Percentiles rank a stretch among this genome's conserved stretches.
Evolutionary conservation across 2,329 filamentous ascomycete species (phyloP).

Genomic region (Paraphaeosphaeria minitans): DNA sequence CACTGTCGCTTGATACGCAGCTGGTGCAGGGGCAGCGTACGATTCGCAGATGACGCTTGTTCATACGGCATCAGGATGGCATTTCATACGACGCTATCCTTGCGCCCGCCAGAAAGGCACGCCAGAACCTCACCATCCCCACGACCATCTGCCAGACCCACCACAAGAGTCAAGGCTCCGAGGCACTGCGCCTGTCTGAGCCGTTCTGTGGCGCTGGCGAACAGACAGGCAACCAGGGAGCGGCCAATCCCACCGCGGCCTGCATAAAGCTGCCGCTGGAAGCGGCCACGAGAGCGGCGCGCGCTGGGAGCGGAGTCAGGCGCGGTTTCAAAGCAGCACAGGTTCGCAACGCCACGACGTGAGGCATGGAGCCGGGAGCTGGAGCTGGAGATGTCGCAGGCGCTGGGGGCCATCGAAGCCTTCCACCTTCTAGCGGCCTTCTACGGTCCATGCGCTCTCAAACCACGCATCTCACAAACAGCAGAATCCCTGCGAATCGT

Average conservation of each 20-base stretch:
- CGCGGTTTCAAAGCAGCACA: conserved; percentile 7
- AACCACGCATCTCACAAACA: conserved; percentile 7
- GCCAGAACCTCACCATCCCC: conserved; percentile 33
- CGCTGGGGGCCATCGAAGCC: conserved; percentile 31
- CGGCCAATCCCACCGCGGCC: not conserved
- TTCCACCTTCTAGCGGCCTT: conserved; percentile 30
- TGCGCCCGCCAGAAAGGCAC: conserved; percentile 13
- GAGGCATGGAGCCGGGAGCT: conserved; percentile 4
- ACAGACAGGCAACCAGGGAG: conserved; percentile 28
- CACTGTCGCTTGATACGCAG: conserved; percentile 19
- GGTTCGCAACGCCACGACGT: not conserved
- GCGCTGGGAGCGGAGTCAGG: conserved; percentile 2
- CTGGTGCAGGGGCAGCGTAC: conserved; percentile 39
- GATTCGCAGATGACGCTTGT: conserved; percentile 35
- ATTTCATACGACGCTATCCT: conserved; percentile 20
- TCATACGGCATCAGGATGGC: conserved; percentile 30
- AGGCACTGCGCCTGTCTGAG: conserved; percentile 39
- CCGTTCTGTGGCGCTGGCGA: conserved; percentile 41
- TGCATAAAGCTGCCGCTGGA: not conserved
- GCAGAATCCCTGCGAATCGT: conserved; percentile 9
- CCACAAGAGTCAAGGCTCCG: conserved; percentile 35
- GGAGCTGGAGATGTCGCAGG: conserved; percentile 10
- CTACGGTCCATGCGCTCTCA: conserved; percentile 20
- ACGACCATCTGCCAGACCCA: conserved; percentile 29
- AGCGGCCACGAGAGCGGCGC: conserved; percentile 1